phyloP scores from a whole-genome alignment of 2,329 filamentous ascomycete genomes.

The Ascosphaera pollenicola region DNA sequence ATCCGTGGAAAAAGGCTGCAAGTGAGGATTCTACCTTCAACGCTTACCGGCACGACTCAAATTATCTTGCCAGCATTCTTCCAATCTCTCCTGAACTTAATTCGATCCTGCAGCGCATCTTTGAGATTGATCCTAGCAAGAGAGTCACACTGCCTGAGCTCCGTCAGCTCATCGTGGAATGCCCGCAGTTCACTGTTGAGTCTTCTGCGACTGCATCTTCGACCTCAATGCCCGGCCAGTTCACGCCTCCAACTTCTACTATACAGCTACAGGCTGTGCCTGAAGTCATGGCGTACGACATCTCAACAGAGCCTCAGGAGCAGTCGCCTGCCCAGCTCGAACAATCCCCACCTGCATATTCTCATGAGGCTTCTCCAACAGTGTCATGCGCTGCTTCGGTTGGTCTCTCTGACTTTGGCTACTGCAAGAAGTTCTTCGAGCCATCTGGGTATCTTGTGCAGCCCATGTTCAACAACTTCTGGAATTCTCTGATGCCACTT shows the following conservation, averaged over 20 bases:
- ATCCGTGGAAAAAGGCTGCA: conserved; percentile 96
- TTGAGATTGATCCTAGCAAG: conserved; percentile 63
- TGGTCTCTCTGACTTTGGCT: no score
- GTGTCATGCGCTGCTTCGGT: no score
- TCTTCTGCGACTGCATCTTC: conserved; percentile 2
- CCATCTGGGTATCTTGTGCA: conserved; percentile 12
- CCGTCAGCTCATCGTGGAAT: conserved; percentile 51
- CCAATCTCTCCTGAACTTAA: conserved; percentile 80
- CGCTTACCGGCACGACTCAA: conserved; percentile 63
- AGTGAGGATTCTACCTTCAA: conserved; percentile 86
- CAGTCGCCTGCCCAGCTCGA: no score
- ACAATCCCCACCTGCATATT: no score
- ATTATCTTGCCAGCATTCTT: conserved; percentile 81
- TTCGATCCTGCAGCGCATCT: conserved; percentile 66
- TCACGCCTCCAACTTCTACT: no score
- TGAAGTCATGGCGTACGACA: no score
- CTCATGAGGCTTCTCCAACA: no score
- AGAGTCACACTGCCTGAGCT: conserved; percentile 67
- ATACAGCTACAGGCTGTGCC: no score
- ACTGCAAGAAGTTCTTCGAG: no score
- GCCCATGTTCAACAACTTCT: conserved; percentile 14
- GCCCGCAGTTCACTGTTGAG: conserved; percentile 45
- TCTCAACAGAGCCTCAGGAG: no score
- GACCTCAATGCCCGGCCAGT: conserved; percentile 7
- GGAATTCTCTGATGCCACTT: conserved; percentile 9